Percentiles rank a stretch among this genome's conserved stretches.
Conservation (phyloP, 495 filamentous ascomycete genomes). For the Penicillium crystallinum region DNA sequence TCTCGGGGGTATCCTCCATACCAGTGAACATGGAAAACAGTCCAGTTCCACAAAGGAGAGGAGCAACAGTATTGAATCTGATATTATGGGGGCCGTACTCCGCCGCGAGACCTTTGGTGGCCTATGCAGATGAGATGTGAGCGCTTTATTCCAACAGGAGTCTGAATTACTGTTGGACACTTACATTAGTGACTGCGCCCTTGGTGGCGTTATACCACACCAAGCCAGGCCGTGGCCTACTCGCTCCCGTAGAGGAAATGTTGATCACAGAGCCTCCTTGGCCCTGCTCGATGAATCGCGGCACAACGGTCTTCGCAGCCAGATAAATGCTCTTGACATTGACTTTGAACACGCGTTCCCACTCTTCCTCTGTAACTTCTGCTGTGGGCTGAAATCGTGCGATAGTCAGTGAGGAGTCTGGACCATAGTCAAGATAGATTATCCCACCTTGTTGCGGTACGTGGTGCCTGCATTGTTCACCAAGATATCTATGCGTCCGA, state of each 20-base stretch:
- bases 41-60: conserved; percentile 57
- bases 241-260: conserved; percentile 59
- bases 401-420: conserved; percentile 3
- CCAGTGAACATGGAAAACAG: conserved; percentile 63
- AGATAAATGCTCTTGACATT: conserved; percentile 61
- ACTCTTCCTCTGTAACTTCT: conserved; percentile 63
- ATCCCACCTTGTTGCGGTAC: conserved; percentile 57
- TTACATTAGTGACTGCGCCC: conserved; percentile 58
- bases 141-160: background rate
- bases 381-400: conserved; percentile 39
- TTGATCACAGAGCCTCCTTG: conserved; percentile 61
- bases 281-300: conserved; percentile 50
- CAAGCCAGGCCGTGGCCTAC: conserved; percentile 58
- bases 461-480: conserved; percentile 70
- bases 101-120: conserved; percentile 61
- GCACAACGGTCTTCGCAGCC: conserved; percentile 47
- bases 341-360: conserved; percentile 60
- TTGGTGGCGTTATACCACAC: conserved; percentile 71
- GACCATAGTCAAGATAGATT: background rate
- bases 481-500: conserved; percentile 51
- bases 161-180: background rate
- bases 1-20: conserved; percentile 62
- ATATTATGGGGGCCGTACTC: conserved; percentile 64
- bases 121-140: conserved; percentile 23
- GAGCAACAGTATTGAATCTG: conserved; percentile 59